These are phyloP conservation scores for Termitomyces sp. DNA, from an alignment of 768 basidiomycete genomes.

Conservation along the genomic window DNA sequence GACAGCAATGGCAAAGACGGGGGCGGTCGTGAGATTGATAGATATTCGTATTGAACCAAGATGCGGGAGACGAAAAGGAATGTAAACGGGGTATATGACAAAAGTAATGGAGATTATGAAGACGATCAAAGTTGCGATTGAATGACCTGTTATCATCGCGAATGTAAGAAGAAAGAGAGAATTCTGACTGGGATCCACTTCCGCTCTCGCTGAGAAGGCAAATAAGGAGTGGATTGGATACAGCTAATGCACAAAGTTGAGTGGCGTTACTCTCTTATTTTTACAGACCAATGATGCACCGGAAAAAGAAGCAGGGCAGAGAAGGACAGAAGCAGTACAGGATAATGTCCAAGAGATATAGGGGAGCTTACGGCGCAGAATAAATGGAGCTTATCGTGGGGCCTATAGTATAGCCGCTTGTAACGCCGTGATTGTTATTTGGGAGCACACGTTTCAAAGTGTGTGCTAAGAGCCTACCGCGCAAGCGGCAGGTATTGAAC, in stretches of 20 bases:
- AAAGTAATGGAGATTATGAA: conserved; percentile 49
- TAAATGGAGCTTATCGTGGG: background rate
- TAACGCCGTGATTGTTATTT: no score
- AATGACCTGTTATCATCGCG: conserved; percentile 36
- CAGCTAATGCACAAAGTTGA: background rate
- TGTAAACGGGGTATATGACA: conserved; percentile 40
- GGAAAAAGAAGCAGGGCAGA: background rate
- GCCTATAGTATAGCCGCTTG: background rate
- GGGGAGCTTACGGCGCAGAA: background rate
- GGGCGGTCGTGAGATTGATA: conserved; percentile 48
- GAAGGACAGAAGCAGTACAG: background rate
- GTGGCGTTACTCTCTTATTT: background rate
- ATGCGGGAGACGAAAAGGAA: conserved; percentile 30
- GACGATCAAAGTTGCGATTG: conserved; percentile 44
- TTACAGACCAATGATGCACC: background rate
- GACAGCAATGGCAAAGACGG: conserved; percentile 44
- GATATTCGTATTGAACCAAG: conserved; percentile 26
- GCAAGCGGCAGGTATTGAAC: background rate
- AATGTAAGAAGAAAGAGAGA: background rate
- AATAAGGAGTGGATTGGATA: background rate
- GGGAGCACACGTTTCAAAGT: no score
- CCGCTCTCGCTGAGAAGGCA: background rate
- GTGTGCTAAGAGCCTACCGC: no score
- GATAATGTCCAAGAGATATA: background rate
- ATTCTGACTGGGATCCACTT: background rate